A percentile compares a stretch with the other conserved stretches of the same genome.
Conservation (phyloP, 768 basidiomycete species). For the Pisolithus microcarpus region DNA sequence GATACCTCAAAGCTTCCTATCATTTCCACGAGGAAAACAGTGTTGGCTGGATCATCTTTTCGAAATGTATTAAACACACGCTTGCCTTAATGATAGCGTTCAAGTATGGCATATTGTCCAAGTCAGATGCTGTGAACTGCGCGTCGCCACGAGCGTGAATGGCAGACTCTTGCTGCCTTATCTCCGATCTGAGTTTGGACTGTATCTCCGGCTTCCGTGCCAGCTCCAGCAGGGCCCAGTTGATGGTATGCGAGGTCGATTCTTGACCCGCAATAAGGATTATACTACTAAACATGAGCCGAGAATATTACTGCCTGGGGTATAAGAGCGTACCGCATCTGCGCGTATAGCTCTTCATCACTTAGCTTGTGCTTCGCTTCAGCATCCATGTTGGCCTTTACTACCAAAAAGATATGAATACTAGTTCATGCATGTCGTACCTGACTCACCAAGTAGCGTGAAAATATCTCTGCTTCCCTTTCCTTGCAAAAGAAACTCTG, state of each 20-base stretch:
- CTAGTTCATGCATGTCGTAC: not conserved
- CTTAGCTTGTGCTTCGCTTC: slow-evolving; percentile 19
- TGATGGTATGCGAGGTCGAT: slow-evolving; percentile 50
- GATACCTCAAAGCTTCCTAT: slow-evolving; percentile 42
- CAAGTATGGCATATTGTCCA: slow-evolving; percentile 45
- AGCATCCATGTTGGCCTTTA: slow-evolving; percentile 23
- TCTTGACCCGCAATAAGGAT: slow-evolving; percentile 50
- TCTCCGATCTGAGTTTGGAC: slow-evolving; percentile 53
- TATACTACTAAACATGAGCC: slow-evolving; percentile 22
- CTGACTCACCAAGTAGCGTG: slow-evolving; percentile 33
- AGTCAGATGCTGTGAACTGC: slow-evolving; percentile 35
- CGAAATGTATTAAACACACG: not conserved
- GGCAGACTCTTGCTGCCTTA: slow-evolving; percentile 18
- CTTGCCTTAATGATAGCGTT: slow-evolving; percentile 39
- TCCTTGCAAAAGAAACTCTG: slow-evolving; percentile 3
- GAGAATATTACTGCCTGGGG: not conserved
- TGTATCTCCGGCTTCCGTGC: slow-evolving; percentile 54
- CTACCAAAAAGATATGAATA: slow-evolving; percentile 1
- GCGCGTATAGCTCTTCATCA: slow-evolving; percentile 7
- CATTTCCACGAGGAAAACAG: not conserved
- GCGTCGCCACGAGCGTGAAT: slow-evolving; percentile 32
- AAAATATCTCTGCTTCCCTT: slow-evolving; percentile 6
- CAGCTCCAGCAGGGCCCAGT: slow-evolving; percentile 60
- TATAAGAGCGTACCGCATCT: slow-evolving; percentile 14
- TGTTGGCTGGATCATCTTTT: not conserved